Evolutionary conservation across 1,139 yeast genomes (phyloP).

Genomic region (Spencermartinsiella ligniputridi): DNA sequence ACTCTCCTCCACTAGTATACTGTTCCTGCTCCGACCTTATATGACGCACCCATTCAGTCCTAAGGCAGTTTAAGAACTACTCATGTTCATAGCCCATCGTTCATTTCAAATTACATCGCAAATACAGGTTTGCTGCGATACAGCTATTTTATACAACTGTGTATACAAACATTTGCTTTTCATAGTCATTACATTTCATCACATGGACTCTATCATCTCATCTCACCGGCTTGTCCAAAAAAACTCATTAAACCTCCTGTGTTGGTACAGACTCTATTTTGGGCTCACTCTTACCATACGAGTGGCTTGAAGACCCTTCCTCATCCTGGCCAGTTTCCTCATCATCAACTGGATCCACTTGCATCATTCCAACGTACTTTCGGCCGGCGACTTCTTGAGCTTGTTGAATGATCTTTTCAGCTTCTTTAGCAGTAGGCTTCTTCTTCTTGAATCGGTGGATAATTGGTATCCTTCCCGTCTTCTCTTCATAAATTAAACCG

Average conservation of each 20-base stretch:
- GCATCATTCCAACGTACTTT: constrained; percentile 11
- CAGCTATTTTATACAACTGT: too few species aligned
- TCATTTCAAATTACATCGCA: too few species aligned
- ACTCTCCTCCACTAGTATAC: too few species aligned
- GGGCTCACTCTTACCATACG: neutral
- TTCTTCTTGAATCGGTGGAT: constrained; percentile 19
- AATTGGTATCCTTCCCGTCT: constrained; percentile 34
- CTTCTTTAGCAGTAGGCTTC: constrained; percentile 27
- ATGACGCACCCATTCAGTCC: too few species aligned
- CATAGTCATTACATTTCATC: too few species aligned
- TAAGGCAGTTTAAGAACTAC: too few species aligned
- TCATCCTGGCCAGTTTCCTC: constrained; percentile 1
- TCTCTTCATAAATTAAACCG: constrained; percentile 54
- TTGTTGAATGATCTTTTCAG: constrained; percentile 27
- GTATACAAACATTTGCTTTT: too few species aligned
- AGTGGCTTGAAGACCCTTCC: neutral
- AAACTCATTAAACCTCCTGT: neutral
- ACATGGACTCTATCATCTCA: too few species aligned
- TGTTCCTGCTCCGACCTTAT: too few species aligned
- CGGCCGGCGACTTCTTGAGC: constrained; percentile 29
- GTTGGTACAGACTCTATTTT: neutral
- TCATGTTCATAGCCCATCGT: too few species aligned
- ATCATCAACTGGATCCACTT: neutral
- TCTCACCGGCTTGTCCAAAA: too few species aligned
- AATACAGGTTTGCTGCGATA: too few species aligned